Conservation (phyloP, 2,329 filamentous ascomycete genomes). For the Fusarium papillatum region DNA sequence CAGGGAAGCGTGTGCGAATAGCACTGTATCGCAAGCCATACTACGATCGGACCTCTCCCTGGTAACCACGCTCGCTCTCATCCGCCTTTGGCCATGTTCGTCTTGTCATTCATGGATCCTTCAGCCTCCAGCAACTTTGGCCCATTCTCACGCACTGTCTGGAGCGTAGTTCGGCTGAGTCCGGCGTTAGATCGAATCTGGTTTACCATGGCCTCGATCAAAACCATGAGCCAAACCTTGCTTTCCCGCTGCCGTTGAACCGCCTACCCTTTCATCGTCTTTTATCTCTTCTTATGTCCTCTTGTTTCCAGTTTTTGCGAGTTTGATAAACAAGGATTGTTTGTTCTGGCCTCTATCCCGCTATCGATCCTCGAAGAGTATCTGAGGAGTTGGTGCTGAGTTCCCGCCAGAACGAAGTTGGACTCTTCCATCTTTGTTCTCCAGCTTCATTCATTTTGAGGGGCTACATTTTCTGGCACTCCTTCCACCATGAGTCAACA, state of each 20-base stretch:
- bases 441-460: neutral
- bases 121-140: neutral
- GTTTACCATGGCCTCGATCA: slow-evolving; percentile 9
- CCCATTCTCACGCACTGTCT: neutral
- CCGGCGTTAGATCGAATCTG: neutral
- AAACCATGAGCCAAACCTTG: slow-evolving; percentile 12
- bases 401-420: neutral
- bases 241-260: slow-evolving; percentile 8
- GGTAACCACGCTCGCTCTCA: neutral
- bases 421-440: neutral
- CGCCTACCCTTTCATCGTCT: neutral
- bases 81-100: slow-evolving; percentile 12
- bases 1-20: neutral
- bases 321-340: neutral
- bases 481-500: slow-evolving; percentile 22
- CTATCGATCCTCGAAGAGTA: neutral
- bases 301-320: neutral
- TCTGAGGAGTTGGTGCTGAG: neutral
- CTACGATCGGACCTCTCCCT: neutral
- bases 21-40: neutral
- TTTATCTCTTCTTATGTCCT: neutral
- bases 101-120: slow-evolving; percentile 6
- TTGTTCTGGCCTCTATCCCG: neutral
- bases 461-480: neutral
- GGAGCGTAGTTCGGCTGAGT: neutral